These are phyloP conservation scores for Gamsiella multidivaricata DNA, from an alignment of 192 early-diverging fungal species.

Conservation along the genomic window DNA sequence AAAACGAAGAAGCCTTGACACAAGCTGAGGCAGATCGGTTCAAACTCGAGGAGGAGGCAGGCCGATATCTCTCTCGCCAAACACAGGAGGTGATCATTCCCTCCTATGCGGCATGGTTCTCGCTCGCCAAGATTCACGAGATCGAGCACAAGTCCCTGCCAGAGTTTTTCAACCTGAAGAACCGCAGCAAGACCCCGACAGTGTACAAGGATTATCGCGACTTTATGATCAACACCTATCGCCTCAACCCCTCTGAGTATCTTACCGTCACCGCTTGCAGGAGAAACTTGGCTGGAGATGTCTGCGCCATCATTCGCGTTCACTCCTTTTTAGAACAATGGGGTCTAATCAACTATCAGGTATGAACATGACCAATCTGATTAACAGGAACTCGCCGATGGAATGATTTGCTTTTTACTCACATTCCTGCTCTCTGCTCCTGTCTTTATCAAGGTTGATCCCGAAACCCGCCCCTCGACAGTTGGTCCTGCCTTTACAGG, in stretches of 20 bases:
- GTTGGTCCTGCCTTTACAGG: conserved; percentile 96
- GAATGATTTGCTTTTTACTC: not conserved
- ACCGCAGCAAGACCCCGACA: conserved; percentile 91
- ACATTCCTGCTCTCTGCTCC: not conserved
- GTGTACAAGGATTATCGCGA: conserved; percentile 96
- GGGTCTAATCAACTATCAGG: conserved; percentile 99
- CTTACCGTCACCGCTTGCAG: conserved; percentile 98
- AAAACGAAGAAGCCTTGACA: conserved; percentile 29
- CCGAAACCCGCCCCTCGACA: conserved; percentile 87
- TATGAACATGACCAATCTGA: conserved; percentile 30
- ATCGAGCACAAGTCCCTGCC: conserved; percentile 91
- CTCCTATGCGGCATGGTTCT: conserved; percentile 95
- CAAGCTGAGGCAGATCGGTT: conserved; percentile 52
- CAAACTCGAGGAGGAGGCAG: conserved; percentile 72
- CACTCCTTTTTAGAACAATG: conserved; percentile 99
- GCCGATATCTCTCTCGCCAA: conserved; percentile 73
- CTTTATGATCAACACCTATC: conserved; percentile 99
- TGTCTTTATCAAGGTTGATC: conserved; percentile 75
- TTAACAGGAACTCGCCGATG: not conserved
- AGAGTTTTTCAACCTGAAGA: conserved; percentile 96
- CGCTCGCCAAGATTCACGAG: conserved; percentile 80
- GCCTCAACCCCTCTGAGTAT: conserved; percentile 95
- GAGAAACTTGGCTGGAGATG: conserved; percentile 97
- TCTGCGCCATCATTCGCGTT: conserved; percentile 98
- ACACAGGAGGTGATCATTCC: conserved; percentile 83